phyloP scores from a whole-genome alignment of 352 stramenopile genomes.

The Albugo laibachii region DNA sequence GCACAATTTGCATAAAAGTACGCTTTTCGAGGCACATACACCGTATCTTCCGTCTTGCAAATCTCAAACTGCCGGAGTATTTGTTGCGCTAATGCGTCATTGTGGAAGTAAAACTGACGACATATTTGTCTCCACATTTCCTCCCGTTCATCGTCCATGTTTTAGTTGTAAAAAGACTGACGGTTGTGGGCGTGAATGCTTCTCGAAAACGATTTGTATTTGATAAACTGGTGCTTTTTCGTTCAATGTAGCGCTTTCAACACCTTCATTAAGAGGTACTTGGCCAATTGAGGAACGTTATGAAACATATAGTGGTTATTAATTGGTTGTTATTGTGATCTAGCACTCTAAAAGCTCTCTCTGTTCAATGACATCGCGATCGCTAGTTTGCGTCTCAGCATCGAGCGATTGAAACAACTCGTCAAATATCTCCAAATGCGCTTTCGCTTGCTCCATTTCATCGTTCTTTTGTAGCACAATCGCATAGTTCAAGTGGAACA shows the following conservation, averaged over 20 bases:
- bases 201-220: too few species aligned
- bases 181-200: too few species aligned
- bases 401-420: constrained; percentile 53
- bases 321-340: too few species aligned
- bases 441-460: constrained; percentile 66
- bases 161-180: too few species aligned
- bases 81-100: constrained; percentile 30
- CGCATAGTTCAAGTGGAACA: constrained; percentile 80
- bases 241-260: too few species aligned
- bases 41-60: constrained; percentile 38
- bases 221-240: too few species aligned
- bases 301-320: neutral
- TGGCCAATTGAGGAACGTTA: constrained; percentile 17
- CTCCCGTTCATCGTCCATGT: constrained; percentile 5
- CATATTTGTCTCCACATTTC: constrained; percentile 37
- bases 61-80: constrained; percentile 51
- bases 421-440: constrained; percentile 73
- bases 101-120: constrained; percentile 34
- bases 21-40: constrained; percentile 9
- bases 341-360: constrained; percentile 26
- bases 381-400: constrained; percentile 38
- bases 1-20: neutral
- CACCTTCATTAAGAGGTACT: too few species aligned
- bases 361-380: constrained; percentile 52
- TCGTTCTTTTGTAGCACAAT: constrained; percentile 82